Percentiles rank a stretch among this genome's conserved stretches.
These are phyloP conservation scores for Debaryomyces prosopidis DNA, from an alignment of 805 yeast species.

Conservation along the genomic window DNA sequence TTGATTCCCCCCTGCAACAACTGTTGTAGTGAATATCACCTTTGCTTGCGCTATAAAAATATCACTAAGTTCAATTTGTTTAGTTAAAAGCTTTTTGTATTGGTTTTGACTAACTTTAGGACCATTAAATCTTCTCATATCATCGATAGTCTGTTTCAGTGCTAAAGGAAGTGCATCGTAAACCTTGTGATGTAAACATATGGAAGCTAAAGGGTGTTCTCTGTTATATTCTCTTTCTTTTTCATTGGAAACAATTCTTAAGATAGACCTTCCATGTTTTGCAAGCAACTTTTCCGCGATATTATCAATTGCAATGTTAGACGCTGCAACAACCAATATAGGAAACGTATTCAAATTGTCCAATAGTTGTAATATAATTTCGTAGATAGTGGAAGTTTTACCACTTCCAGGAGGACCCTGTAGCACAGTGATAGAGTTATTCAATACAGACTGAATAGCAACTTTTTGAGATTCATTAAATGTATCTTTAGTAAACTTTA, in stretches of 20 bases:
- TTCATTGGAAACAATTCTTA: slow-evolving; percentile 58
- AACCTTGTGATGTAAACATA: slow-evolving; percentile 66
- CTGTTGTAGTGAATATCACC: slow-evolving; percentile 72
- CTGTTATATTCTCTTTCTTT: slow-evolving; percentile 62
- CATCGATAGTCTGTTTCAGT: slow-evolving; percentile 42
- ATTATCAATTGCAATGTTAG: slow-evolving; percentile 74
- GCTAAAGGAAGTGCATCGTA: slow-evolving; percentile 48
- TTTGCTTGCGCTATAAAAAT: slow-evolving; percentile 62
- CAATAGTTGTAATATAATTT: slow-evolving; percentile 52
- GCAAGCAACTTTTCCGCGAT: slow-evolving; percentile 67
- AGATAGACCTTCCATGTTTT: slow-evolving; percentile 49
- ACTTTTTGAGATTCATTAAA: slow-evolving; percentile 60
- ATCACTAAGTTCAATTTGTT: slow-evolving; percentile 45
- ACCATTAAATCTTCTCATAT: slow-evolving; percentile 37
- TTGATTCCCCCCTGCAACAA: slow-evolving; percentile 68
- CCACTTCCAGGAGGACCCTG: slow-evolving; percentile 72
- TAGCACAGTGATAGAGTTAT: slow-evolving; percentile 48
- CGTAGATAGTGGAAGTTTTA: slow-evolving; percentile 44
- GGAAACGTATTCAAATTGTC: slow-evolving; percentile 59
- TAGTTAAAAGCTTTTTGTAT: slow-evolving; percentile 50
- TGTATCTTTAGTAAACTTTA: slow-evolving; percentile 48
- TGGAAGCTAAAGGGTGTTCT: slow-evolving; percentile 56
- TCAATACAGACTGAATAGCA: slow-evolving; percentile 54
- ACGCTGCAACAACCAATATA: slow-evolving; percentile 71
- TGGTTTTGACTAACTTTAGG: slow-evolving; percentile 47